Evolutionary conservation across 441 rosid genomes (phyloP), one percentile per base, ranked within the genome.

Genomic region (Viola pubescens): DNA sequence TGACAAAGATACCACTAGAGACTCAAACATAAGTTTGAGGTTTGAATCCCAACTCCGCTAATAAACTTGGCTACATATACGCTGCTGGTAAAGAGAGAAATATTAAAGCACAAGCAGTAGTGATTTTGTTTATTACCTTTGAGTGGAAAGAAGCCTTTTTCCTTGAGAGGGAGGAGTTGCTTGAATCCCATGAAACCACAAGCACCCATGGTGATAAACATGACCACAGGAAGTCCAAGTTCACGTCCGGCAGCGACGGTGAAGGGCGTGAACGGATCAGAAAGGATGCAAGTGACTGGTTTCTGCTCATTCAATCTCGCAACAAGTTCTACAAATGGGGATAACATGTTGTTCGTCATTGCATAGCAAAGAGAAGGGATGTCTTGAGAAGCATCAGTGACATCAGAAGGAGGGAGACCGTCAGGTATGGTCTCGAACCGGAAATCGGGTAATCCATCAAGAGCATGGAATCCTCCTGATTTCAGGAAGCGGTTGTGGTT

Each of bases 371-470:
- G 1, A 4, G 13, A 44, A 47, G 3, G 0, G 3, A 9, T 3
- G 9, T 48, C 45, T 14, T 59, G 62, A 3, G 62, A 37, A 14
- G 13, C 40, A 34, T 34, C 34, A 2, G 34, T 45, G 1, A 37
- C 49, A 34, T 34, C 10, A 0, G 51, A 11, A 46, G 61, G 5
- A 44, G 49, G 50, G 4, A 19, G 51, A 37, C 51, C 61, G 19
- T 58, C 61, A 1, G 61, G 50, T 9, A 59, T 59, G 62, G 53
- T 26, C 52, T 59, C 62, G 2, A 59, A 59, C n/a, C 9, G 62
- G 52, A 59, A 59, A 6, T 13, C 54, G 1, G 62, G 54, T 11
- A 37, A 13, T 11, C 62, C 62, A 2, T 38, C 52, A 10, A 47
- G 2, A 12, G 62, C 38, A 48, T 13, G 38, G 2, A 37, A 2